These are phyloP conservation scores for Septoria petroselini DNA, from an alignment of 2,329 filamentous ascomycete genomes.

Conservation along the genomic window DNA sequence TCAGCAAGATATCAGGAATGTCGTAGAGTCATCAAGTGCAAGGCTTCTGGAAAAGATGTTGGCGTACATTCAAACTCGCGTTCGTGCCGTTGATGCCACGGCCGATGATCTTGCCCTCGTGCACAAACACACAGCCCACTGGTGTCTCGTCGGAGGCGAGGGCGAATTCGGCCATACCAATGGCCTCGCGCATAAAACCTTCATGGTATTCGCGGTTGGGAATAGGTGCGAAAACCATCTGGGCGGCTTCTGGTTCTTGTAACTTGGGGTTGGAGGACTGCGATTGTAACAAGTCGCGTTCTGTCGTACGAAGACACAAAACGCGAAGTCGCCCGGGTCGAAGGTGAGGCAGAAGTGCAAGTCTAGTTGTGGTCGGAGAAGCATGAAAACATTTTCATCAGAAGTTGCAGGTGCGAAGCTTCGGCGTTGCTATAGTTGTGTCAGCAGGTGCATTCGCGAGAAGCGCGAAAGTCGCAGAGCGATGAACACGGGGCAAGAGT, in stretches of 20 bases:
- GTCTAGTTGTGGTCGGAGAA: neutral
- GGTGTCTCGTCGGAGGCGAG: constrained; percentile 86
- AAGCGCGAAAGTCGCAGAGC: too few relatives aligned
- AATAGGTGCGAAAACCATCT: constrained; percentile 37
- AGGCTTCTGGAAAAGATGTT: neutral
- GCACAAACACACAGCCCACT: constrained; percentile 91
- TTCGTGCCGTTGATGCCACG: constrained; percentile 97
- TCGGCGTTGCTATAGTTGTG: neutral
- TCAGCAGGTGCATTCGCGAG: too few relatives aligned
- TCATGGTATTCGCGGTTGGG: constrained; percentile 51
- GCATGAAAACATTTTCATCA: constrained; percentile 6
- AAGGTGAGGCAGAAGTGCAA: neutral
- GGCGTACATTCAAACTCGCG: constrained; percentile 64
- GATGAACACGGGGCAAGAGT: too few relatives aligned
- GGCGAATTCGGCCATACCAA: constrained; percentile 85
- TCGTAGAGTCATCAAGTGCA: too few relatives aligned
- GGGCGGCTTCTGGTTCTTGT: neutral
- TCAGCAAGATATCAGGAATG: too few relatives aligned
- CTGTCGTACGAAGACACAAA: neutral
- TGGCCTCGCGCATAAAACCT: constrained; percentile 77
- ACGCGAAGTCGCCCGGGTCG: neutral
- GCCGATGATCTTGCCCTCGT: constrained; percentile 74
- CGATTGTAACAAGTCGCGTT: too few relatives aligned
- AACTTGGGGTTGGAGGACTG: neutral
- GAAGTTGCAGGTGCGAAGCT: neutral